Base-by-base conservation (phyloP, 2,329 filamentous ascomycete species). In the Hirsutella rhossiliensis region DNA sequence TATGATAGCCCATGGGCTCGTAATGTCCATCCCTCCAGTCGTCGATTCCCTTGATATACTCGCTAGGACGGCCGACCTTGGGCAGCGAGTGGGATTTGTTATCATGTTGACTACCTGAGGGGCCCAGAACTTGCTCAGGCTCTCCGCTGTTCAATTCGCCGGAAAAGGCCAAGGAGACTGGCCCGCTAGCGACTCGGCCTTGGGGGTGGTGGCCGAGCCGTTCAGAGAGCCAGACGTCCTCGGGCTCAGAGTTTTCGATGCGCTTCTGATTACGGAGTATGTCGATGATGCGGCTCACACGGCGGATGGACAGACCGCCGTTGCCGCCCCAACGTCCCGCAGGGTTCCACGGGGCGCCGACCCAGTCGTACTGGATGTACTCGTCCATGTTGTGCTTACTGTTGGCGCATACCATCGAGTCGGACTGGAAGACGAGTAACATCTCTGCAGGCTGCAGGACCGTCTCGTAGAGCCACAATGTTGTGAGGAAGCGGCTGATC, bases 1-100 rank as follows among this genome's bases (percentile, higher is more conserved):
- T 73, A 53, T 78, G 74, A 54, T 75, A 78, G 38, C 75, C 75
- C 73, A 78, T 74, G 13, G 75, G 74, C 54, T 75, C 66, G 53
- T 75, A 75, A 51, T 66, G 69, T 12, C 71, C 71, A 13, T 66
- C 53, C 15, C 71, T 64, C 67, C 68, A 73, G 53, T 68, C 64
- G 54, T 74, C 71, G 34, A 74, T 56, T 7, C 64, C 70, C 37
- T 61, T 49, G 31, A 70, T 56, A 36, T 61, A 58, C 23, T 61
- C 57, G 6, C 31, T 28, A 13, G 60, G 62, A 5, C 54, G 55
- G 12, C 57, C 42, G 43, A 29, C 43, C 48, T 44, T 52, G 48
- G 49, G n/a, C 15, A 19, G 27, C 28, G 50, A 52, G 42, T 57
- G 41, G 38, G 7, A 7, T 23, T 23, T 23, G 23, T 7, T 7